These are phyloP conservation scores for Cucumis melo DNA, from an alignment of 306 rosid genomes.

Conservation along the genomic window DNA sequence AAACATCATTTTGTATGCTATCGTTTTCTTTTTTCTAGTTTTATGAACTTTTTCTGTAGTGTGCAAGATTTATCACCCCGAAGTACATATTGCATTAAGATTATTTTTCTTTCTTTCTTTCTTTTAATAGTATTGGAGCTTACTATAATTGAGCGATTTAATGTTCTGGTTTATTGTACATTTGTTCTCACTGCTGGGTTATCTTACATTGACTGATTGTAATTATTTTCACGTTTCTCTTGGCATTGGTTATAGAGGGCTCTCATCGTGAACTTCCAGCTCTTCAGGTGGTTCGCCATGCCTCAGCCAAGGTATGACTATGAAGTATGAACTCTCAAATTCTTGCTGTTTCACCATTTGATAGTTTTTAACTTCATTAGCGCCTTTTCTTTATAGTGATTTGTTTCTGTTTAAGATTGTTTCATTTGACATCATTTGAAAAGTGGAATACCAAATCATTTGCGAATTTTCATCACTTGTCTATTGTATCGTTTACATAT, in stretches of 20 bases:
- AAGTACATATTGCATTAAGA: not conserved
- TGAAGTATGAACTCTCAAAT: not conserved
- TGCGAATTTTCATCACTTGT: not conserved
- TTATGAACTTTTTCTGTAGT: not conserved
- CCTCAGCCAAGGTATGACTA: slow-evolving; percentile 47
- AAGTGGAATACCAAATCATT: not conserved
- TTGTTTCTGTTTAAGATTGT: not conserved
- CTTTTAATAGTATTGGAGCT: not conserved
- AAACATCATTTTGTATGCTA: not conserved
- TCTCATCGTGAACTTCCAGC: slow-evolving; percentile 94
- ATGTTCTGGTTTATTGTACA: not conserved
- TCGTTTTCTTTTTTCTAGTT: not conserved
- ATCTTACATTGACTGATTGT: not conserved
- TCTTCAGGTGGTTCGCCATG: slow-evolving; percentile 52
- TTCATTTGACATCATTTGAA: not conserved
- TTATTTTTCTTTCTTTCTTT: not conserved
- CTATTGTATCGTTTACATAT: not conserved
- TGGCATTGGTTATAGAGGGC: slow-evolving; percentile 45
- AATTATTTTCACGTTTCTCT: not conserved
- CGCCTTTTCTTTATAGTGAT: not conserved
- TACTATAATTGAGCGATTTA: not conserved
- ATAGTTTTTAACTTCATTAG: not conserved
- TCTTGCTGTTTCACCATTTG: not conserved
- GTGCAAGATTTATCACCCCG: not conserved
- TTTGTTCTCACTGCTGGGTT: not conserved